Evolutionary conservation across 148 eudicot genomes (phyloP).

Genomic region (Arbutus unedo): DNA sequence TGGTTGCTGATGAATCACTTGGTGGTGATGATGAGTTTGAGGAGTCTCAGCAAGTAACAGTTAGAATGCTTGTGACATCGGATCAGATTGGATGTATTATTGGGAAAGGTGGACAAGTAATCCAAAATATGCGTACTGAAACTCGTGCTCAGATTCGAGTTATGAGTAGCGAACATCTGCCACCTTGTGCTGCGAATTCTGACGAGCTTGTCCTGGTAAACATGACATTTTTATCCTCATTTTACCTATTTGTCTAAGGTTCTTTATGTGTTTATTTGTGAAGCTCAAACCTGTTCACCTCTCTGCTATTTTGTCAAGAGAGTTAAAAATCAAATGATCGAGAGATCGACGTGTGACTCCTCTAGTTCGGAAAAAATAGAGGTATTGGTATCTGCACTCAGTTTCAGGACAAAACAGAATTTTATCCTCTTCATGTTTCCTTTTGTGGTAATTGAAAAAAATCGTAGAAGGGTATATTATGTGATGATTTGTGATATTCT

Average conservation of each 20-base stretch:
- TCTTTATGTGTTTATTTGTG: not conserved
- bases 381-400: not conserved
- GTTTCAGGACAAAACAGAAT: not conserved
- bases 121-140: constrained; percentile 74
- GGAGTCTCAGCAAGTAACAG: constrained; percentile 53
- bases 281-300: not conserved
- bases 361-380: not conserved
- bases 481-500: not conserved
- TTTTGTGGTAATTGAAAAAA: not conserved
- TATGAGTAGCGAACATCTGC: constrained; percentile 69
- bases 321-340: not conserved
- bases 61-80: constrained; percentile 74
- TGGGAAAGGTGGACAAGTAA: constrained; percentile 92
- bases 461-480: not conserved
- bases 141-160: constrained; percentile 80
- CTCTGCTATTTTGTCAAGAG: not conserved
- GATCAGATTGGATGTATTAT: constrained; percentile 96
- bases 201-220: constrained; percentile 93
- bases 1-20: constrained; percentile 63
- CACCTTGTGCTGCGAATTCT: constrained; percentile 72
- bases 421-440: not conserved
- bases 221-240: not conserved
- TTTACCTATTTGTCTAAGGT: not conserved
- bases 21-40: constrained; percentile 59
- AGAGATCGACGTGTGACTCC: not conserved